Evolutionary conservation across 2,329 filamentous ascomycete species (phyloP).

Genomic region (Dothistroma pini): DNA sequence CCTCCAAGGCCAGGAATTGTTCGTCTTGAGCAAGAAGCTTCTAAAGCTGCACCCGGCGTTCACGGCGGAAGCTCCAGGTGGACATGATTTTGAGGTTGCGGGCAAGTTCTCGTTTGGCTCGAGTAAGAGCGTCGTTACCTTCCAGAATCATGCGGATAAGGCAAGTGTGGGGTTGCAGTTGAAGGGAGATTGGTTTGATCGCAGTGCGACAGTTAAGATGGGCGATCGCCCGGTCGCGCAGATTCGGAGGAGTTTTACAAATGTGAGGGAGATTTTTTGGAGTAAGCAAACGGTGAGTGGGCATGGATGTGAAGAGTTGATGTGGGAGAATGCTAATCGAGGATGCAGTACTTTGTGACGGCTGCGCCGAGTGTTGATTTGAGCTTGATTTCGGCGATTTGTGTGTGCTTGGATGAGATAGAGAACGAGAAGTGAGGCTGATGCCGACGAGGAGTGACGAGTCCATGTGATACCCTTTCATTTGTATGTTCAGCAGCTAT

Average conservation of each 20-base stretch:
- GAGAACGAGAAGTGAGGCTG: conserved; percentile 45
- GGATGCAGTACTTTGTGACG: conserved; percentile 52
- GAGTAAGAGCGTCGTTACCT: conserved; percentile 54
- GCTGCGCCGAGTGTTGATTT: conserved; percentile 65
- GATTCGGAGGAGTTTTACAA: conserved; percentile 59
- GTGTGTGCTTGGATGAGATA: conserved; percentile 65
- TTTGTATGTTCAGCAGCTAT: neutral
- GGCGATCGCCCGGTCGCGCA: conserved; percentile 53
- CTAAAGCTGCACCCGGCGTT: conserved; percentile 53
- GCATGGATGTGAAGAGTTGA: neutral
- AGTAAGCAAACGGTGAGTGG: conserved; percentile 55
- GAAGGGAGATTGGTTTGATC: conserved; percentile 60
- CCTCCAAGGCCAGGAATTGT: conserved; percentile 52
- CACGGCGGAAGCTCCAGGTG: conserved; percentile 40
- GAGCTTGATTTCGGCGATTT: conserved; percentile 62
- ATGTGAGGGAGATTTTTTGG: conserved; percentile 55
- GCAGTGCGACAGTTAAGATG: conserved; percentile 53
- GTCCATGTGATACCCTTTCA: neutral
- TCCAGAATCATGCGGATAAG: conserved; percentile 49
- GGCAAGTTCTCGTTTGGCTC: conserved; percentile 51
- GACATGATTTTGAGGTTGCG: conserved; percentile 25
- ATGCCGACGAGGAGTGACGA: neutral
- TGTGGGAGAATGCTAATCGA: neutral
- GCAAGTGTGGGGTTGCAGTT: conserved; percentile 50
- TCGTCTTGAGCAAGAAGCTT: conserved; percentile 55